Evolutionary conservation across 371 early-diverging fungal species (phyloP).

Genomic region (Mucor plumbeus): DNA sequence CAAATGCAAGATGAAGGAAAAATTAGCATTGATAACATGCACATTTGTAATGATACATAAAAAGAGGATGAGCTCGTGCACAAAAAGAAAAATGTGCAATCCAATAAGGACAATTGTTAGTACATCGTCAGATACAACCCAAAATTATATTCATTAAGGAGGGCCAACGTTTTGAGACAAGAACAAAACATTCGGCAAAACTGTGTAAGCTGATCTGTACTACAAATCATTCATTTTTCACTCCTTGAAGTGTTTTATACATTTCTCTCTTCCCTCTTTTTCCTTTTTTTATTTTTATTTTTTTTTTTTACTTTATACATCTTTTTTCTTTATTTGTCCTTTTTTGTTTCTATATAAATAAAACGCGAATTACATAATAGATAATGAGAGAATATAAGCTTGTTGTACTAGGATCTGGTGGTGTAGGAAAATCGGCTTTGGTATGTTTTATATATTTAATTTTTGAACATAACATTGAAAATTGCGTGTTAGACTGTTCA

Average conservation of each 20-base stretch:
- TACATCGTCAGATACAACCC: no score
- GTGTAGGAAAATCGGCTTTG: slow-evolving; percentile 92
- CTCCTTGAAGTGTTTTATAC: slow-evolving; percentile 11
- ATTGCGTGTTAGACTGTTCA: slow-evolving; percentile 77
- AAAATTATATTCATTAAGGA: neutral
- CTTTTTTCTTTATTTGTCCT: slow-evolving; percentile 9
- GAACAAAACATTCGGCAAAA: slow-evolving; percentile 7
- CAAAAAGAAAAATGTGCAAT: no score
- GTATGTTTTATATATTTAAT: slow-evolving; percentile 43
- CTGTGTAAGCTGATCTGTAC: slow-evolving; percentile 7
- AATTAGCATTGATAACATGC: no score
- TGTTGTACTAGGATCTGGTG: slow-evolving; percentile 89
- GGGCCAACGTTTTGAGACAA: neutral
- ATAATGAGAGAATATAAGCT: slow-evolving; percentile 82
- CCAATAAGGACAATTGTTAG: no score
- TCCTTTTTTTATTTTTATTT: slow-evolving; percentile 17
- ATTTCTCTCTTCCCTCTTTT: neutral
- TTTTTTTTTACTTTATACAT: slow-evolving; percentile 2
- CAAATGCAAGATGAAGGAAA: no score
- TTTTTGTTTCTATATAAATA: slow-evolving; percentile 6
- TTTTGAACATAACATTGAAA: slow-evolving; percentile 18
- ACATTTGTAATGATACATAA: no score
- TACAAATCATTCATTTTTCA: slow-evolving; percentile 2
- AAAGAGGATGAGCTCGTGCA: no score
- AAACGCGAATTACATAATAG: slow-evolving; percentile 1